A percentile compares a stretch with the other conserved stretches of the same genome.
Conservation (phyloP, 345 rosid species). For the Geranium rotundifolium region DNA sequence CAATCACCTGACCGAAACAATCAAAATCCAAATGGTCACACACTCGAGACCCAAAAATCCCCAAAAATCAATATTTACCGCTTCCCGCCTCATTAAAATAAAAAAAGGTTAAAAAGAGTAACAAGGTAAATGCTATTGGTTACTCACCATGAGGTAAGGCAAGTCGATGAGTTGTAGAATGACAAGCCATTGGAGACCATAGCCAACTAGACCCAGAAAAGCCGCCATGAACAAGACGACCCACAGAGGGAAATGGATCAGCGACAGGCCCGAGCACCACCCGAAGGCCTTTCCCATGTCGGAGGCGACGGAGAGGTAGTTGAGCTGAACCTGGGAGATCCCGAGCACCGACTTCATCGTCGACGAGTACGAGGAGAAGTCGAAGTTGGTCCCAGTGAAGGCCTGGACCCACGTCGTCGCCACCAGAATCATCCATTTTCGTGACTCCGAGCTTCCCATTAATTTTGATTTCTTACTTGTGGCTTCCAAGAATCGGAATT, state of each 20-base stretch:
- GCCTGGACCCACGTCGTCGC: conserved; percentile 75
- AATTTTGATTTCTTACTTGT: too few species aligned
- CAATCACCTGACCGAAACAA: too few species aligned
- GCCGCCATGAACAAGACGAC: conserved; percentile 47
- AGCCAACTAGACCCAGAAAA: conserved; percentile 41
- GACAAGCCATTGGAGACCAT: conserved; percentile 71
- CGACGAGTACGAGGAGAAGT: conserved; percentile 64
- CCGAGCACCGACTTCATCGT: conserved; percentile 47
- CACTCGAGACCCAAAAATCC: too few species aligned
- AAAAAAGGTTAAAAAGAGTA: conserved; percentile 9
- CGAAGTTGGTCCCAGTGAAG: conserved; percentile 77
- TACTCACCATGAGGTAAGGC: conserved; percentile 69
- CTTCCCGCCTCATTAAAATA: too few species aligned
- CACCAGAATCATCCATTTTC: conserved; percentile 55
- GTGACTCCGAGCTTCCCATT: too few species aligned
- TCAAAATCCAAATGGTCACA: too few species aligned
- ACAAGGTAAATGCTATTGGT: too few species aligned
- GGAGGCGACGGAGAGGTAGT: conserved; percentile 62
- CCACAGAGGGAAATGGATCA: conserved; percentile 47
- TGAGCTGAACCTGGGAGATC: conserved; percentile 59
- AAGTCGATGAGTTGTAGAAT: conserved; percentile 31
- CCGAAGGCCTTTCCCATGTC: conserved; percentile 74
- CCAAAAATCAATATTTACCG: too few species aligned
- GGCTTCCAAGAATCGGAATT: too few species aligned
- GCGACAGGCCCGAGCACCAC: conserved; percentile 56